Conservation (phyloP, 129 eudicot species). For the Deinandra increscens region DNA sequence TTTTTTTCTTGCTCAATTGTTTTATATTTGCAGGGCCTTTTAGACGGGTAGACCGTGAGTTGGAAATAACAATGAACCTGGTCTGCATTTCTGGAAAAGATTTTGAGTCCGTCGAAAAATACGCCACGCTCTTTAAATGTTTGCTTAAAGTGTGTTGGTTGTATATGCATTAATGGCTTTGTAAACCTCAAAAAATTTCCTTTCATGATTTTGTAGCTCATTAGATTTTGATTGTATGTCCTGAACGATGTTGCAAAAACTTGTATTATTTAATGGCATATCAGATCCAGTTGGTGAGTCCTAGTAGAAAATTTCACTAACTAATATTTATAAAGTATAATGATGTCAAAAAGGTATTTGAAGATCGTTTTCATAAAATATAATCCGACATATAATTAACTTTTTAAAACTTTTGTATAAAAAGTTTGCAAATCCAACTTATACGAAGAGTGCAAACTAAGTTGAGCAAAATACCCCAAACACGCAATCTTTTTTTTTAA, state of each 20-base stretch:
- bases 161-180: slow-evolving; percentile 17
- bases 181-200: slow-evolving; percentile 1
- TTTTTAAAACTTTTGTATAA: no score
- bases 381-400: no score
- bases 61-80: slow-evolving; percentile 3
- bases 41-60: background rate
- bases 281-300: no score
- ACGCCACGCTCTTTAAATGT: slow-evolving; percentile 7
- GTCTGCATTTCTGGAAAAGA: slow-evolving; percentile 2
- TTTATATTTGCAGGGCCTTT: slow-evolving; percentile 6
- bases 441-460: no score
- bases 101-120: background rate
- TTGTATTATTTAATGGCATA: background rate
- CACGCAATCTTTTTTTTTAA: no score
- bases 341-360: no score
- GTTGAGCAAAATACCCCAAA: no score
- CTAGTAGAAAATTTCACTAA: no score
- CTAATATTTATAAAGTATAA: no score
- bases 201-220: slow-evolving; percentile 23
- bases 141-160: slow-evolving; percentile 13
- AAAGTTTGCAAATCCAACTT: no score
- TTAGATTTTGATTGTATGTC: slow-evolving; percentile 9
- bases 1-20: background rate
- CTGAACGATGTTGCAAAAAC: background rate
- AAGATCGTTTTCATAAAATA: no score